Conservation (phyloP, 2,329 filamentous ascomycete species). For the Aschersonia sp. region DNA sequence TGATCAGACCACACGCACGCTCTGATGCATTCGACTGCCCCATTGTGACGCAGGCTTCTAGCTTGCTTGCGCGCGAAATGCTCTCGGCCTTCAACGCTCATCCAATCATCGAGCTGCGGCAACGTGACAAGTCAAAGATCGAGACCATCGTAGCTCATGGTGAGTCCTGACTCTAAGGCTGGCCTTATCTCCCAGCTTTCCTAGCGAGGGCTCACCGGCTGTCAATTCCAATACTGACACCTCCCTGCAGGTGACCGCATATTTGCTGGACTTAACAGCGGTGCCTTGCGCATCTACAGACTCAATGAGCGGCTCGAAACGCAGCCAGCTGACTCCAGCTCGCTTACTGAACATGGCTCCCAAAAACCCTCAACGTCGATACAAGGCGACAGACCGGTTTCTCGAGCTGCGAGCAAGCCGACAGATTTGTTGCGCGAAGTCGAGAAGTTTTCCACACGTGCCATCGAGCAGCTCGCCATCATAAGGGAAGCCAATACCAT, state of each 20-base stretch:
- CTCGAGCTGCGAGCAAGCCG: conserved; percentile 28
- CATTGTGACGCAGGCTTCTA: conserved; percentile 15
- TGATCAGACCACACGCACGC: neutral
- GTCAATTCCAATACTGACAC: neutral
- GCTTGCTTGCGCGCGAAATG: conserved; percentile 47
- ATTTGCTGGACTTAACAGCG: conserved; percentile 82
- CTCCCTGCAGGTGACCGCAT: conserved; percentile 58
- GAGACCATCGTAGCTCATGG: conserved; percentile 89
- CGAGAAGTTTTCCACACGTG: conserved; percentile 82
- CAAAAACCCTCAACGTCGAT: conserved; percentile 14
- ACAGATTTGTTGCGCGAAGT: conserved; percentile 83
- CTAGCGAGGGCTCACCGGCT: neutral
- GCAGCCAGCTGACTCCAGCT: conserved; percentile 16
- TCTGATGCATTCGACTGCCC: conserved; percentile 9
- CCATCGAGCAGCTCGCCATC: conserved; percentile 85
- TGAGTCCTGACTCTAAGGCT: conserved; percentile 20
- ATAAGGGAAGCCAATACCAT: conserved; percentile 91
- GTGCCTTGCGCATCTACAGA: conserved; percentile 78
- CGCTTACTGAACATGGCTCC: conserved; percentile 11
- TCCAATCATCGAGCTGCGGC: conserved; percentile 91
- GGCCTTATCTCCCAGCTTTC: neutral
- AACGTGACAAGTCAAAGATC: conserved; percentile 91
- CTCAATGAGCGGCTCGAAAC: conserved; percentile 51
- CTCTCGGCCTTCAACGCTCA: conserved; percentile 95
- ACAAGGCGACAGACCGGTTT: conserved; percentile 8